Evolutionary conservation across 2,329 filamentous ascomycete species (phyloP).

Genomic region (Exophiala spinifera): DNA sequence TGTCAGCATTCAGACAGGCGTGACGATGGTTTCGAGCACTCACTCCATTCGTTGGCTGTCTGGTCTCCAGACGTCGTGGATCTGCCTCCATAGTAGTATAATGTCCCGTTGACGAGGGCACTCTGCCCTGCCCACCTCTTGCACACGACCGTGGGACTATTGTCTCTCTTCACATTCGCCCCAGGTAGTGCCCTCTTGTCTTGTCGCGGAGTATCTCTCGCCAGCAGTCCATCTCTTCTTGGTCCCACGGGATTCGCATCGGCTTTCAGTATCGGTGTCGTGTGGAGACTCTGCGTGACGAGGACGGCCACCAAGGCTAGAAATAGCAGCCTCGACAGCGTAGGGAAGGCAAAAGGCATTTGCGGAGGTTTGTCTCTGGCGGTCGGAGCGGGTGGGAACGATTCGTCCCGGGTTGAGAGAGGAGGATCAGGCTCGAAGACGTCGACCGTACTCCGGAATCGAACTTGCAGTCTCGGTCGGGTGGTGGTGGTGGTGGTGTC

Average conservation of each 20-base stretch:
- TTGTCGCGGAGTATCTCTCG: not conserved
- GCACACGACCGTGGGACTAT: constrained; percentile 58
- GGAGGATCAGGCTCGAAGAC: constrained; percentile 16
- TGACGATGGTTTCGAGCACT: constrained; percentile 28
- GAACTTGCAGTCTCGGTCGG: constrained; percentile 22
- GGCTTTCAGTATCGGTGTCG: constrained; percentile 19
- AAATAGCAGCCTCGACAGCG: constrained; percentile 22
- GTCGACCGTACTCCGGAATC: constrained; percentile 25
- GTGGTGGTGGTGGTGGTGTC: constrained; percentile 9
- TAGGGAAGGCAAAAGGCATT: constrained; percentile 20
- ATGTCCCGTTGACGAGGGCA: constrained; percentile 67
- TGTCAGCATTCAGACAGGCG: too few species aligned
- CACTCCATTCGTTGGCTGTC: constrained; percentile 66
- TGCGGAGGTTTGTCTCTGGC: not conserved
- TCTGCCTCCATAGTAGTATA: constrained; percentile 74
- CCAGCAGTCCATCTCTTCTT: constrained; percentile 3
- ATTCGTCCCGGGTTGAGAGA: constrained; percentile 1
- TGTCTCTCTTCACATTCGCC: constrained; percentile 22
- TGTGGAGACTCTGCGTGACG: constrained; percentile 23
- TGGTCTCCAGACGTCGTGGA: constrained; percentile 58
- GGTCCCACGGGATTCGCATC: constrained; percentile 19
- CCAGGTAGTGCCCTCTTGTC: not conserved
- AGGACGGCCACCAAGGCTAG: constrained; percentile 24
- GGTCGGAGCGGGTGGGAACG: not conserved
- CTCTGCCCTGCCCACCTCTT: constrained; percentile 65